These are phyloP conservation scores for Globisporangium radiosum DNA, from an alignment of 352 stramenopile species.

Conservation along the genomic window DNA sequence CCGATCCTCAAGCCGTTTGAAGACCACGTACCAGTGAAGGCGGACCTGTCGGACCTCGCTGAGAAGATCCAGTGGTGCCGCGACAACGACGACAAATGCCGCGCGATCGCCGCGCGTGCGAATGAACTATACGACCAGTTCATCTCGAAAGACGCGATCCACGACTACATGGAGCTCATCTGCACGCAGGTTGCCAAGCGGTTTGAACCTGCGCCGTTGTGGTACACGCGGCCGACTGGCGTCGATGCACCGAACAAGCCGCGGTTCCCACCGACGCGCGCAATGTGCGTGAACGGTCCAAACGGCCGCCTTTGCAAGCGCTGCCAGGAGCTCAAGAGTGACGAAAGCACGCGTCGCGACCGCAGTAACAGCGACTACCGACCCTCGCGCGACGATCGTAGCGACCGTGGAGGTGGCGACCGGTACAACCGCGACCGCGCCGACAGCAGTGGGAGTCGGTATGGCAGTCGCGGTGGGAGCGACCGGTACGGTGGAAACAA, in stretches of 20 bases:
- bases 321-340: conserved; percentile 55
- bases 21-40: conserved; percentile 96
- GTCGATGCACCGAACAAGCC: conserved; percentile 60
- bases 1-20: conserved; percentile 94
- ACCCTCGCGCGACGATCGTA: conserved; percentile 16
- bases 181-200: conserved; percentile 88
- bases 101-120: conserved; percentile 92
- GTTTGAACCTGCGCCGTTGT: conserved; percentile 62
- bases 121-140: conserved; percentile 92
- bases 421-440: conserved; percentile 4
- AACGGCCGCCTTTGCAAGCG: conserved; percentile 59
- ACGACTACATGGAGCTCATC: conserved; percentile 98
- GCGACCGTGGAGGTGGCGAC: conserved; percentile 4
- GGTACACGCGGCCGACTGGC: conserved; percentile 56
- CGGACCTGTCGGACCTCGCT: conserved; percentile 95
- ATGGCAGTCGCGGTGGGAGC: conserved; percentile 14
- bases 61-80: conserved; percentile 98
- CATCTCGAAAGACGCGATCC: conserved; percentile 86
- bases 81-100: conserved; percentile 95
- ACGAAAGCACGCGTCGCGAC: conserved; percentile 32
- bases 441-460: conserved; percentile 12
- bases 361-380: conserved; percentile 17
- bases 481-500: conserved; percentile 8
- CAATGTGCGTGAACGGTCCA: conserved; percentile 50
- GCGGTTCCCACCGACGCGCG: conserved; percentile 36